A percentile compares a stretch with the other conserved stretches of the same genome.
Evolutionary conservation across 1,139 yeast species (phyloP).

Genomic region (Lodderomyces margitis): DNA sequence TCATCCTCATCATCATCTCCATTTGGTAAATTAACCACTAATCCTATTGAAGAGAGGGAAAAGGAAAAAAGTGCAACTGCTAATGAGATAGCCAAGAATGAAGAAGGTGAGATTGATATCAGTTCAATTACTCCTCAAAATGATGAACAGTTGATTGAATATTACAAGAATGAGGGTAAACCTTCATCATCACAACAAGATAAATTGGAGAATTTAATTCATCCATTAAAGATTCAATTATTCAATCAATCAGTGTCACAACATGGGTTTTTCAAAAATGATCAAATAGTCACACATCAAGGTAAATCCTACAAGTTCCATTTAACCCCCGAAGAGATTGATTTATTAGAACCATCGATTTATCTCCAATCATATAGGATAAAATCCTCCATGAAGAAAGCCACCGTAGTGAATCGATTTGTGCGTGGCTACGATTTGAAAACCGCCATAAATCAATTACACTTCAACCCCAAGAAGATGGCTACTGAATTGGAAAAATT

Average conservation of each 20-base stretch:
- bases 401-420: constrained; percentile 76
- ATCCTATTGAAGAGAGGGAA: constrained; percentile 6
- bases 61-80: constrained; percentile 11
- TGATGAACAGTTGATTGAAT: constrained; percentile 36
- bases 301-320: constrained; percentile 55
- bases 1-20: constrained; percentile 5
- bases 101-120: constrained; percentile 8
- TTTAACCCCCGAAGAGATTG: constrained; percentile 65
- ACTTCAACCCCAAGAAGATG: constrained; percentile 79
- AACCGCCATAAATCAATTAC: constrained; percentile 88
- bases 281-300: constrained; percentile 49
- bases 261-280: constrained; percentile 75
- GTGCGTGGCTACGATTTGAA: constrained; percentile 67
- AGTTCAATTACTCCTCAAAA: constrained; percentile 24
- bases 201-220: constrained; percentile 40
- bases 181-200: constrained; percentile 22
- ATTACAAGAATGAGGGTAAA: constrained; percentile 28
- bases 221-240: constrained; percentile 72
- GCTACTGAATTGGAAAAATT: constrained; percentile 77
- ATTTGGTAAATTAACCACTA: constrained; percentile 9
- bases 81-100: constrained; percentile 15
- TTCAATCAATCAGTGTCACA: constrained; percentile 59
- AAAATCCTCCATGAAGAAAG: constrained; percentile 84
- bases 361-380: constrained; percentile 75
- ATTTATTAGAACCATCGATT: constrained; percentile 80